These are phyloP conservation scores for Extremus antarcticus DNA, from an alignment of 495 filamentous ascomycete species.

Conservation along the genomic window DNA sequence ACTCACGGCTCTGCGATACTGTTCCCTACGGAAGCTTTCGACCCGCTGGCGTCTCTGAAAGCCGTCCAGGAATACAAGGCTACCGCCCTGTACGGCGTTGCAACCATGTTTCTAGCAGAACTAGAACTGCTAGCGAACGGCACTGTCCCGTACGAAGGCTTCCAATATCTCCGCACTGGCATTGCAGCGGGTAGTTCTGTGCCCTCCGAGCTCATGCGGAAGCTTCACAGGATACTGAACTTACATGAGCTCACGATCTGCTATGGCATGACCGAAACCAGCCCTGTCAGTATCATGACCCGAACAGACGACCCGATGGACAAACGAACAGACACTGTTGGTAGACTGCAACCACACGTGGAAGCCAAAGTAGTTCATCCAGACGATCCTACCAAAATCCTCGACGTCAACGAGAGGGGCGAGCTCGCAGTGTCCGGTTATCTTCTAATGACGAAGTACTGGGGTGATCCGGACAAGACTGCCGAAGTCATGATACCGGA, in stretches of 20 bases:
- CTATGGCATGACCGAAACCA: slow-evolving; percentile 98
- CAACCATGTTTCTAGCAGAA: slow-evolving; percentile 93
- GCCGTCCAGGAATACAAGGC: slow-evolving; percentile 63
- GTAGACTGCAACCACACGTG: slow-evolving; percentile 68
- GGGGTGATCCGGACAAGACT: slow-evolving; percentile 58
- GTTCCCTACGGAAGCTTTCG: slow-evolving; percentile 80
- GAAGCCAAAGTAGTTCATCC: slow-evolving; percentile 74
- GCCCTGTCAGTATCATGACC: slow-evolving; percentile 87
- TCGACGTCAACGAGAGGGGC: slow-evolving; percentile 57
- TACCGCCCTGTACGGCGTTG: slow-evolving; percentile 84
- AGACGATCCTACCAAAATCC: slow-evolving; percentile 39
- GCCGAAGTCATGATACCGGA: slow-evolving; percentile 59
- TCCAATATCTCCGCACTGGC: slow-evolving; percentile 67
- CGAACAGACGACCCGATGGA: slow-evolving; percentile 66
- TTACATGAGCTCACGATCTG: slow-evolving; percentile 83
- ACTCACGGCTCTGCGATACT: slow-evolving; percentile 75
- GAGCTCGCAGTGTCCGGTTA: slow-evolving; percentile 83
- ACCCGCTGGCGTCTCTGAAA: slow-evolving; percentile 59
- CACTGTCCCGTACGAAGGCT: slow-evolving; percentile 43
- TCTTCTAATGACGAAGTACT: slow-evolving; percentile 85
- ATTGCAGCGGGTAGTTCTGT: slow-evolving; percentile 86
- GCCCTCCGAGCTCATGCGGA: slow-evolving; percentile 73
- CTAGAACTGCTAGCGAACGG: slow-evolving; percentile 57
- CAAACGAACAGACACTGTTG: slow-evolving; percentile 70
- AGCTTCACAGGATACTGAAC: slow-evolving; percentile 63